A percentile compares a stretch with the other conserved stretches of the same genome.
These are phyloP conservation scores for Dothideomycetes sp. DNA, from an alignment of 2,329 filamentous ascomycete genomes.

Conservation along the genomic window DNA sequence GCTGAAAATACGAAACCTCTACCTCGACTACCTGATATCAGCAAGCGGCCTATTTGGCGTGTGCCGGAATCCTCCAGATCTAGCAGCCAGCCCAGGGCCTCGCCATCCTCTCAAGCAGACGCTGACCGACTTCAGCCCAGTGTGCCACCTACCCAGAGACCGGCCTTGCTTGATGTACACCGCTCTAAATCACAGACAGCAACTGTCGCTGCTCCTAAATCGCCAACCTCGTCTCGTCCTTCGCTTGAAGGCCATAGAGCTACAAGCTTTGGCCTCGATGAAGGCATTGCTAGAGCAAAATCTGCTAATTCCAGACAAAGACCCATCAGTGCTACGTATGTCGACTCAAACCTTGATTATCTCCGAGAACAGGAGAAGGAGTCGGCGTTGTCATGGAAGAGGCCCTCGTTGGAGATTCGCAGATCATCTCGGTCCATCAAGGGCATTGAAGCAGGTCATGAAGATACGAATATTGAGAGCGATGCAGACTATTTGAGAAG, in stretches of 20 bases:
- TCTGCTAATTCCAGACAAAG: constrained; percentile 59
- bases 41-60: constrained; percentile 43
- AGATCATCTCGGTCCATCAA: constrained; percentile 20
- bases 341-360: constrained; percentile 75
- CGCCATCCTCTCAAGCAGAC: constrained; percentile 28
- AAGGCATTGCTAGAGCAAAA: constrained; percentile 49
- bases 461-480: constrained; percentile 63
- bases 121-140: constrained; percentile 31
- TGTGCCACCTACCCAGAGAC: constrained; percentile 27
- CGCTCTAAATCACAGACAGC: constrained; percentile 43
- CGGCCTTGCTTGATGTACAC: constrained; percentile 34
- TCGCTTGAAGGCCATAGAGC: constrained; percentile 66
- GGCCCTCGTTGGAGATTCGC: constrained; percentile 25
- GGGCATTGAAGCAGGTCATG: constrained; percentile 32
- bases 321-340: constrained; percentile 66
- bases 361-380: constrained; percentile 64
- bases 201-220: constrained; percentile 43
- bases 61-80: constrained; percentile 42
- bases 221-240: constrained; percentile 51
- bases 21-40: constrained; percentile 32
- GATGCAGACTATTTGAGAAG: constrained; percentile 76
- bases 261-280: constrained; percentile 50
- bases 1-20: constrained; percentile 36
- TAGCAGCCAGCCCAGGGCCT: constrained; percentile 41
- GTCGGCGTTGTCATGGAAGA: constrained; percentile 19